Percentiles rank a stretch among this genome's conserved stretches.
Conservation (phyloP, 192 early-diverging fungal species). For the Pilaira anomala region DNA sequence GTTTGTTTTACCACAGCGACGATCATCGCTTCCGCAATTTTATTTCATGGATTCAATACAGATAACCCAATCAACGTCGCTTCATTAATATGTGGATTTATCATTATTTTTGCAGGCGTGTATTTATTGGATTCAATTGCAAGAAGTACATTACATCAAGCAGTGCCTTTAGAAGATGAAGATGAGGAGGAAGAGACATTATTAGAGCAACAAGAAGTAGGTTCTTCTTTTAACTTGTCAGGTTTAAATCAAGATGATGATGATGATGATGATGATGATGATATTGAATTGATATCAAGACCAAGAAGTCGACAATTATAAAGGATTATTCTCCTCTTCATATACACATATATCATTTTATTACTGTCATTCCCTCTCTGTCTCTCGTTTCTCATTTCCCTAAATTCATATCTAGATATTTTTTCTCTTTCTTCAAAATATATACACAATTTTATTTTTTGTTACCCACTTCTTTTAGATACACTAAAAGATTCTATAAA, state of each 20-base stretch:
- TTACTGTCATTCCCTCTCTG: no score
- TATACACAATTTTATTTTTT: no score
- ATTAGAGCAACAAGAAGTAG: slow-evolving; percentile 42
- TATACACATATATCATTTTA: no score
- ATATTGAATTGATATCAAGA: slow-evolving; percentile 22
- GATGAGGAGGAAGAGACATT: slow-evolving; percentile 37
- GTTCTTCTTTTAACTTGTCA: slow-evolving; percentile 30
- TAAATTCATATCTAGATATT: no score
- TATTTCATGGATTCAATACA: slow-evolving; percentile 87
- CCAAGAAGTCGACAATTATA: background rate
- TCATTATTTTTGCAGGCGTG: slow-evolving; percentile 93
- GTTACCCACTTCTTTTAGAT: no score
- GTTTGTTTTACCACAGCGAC: slow-evolving; percentile 95
- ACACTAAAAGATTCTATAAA: no score
- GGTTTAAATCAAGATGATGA: slow-evolving; percentile 33
- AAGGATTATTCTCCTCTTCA: no score
- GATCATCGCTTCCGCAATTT: slow-evolving; percentile 84
- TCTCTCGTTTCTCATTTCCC: no score
- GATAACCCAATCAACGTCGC: slow-evolving; percentile 71
- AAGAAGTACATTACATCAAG: slow-evolving; percentile 2
- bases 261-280: slow-evolving; percentile 22
- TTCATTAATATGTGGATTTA: slow-evolving; percentile 83
- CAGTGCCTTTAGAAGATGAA: slow-evolving; percentile 25
- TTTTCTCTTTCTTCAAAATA: no score
- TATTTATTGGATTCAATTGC: slow-evolving; percentile 68